phyloP scores from a whole-genome alignment of 208 protist genomes.

The Trichomonas tenax region DNA sequence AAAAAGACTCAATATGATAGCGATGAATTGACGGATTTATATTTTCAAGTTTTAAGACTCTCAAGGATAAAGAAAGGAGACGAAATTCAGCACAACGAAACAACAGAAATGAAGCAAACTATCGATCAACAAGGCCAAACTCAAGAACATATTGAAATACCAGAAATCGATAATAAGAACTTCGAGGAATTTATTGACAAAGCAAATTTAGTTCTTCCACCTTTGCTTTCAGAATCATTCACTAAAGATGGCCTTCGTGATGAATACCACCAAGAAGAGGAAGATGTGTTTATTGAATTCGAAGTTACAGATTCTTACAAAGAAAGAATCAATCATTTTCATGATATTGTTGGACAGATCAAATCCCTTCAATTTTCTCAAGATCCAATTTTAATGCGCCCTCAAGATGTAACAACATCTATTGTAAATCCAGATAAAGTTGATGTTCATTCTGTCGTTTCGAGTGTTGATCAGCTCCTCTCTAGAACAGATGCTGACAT shows the following conservation, averaged over 20 bases:
- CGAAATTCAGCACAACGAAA: too few species aligned
- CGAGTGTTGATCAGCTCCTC: not conserved
- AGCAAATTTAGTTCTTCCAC: not conserved
- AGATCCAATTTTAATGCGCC: not conserved
- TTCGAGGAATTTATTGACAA: not conserved
- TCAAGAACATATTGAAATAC: not conserved
- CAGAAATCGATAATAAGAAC: not conserved
- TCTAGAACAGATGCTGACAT: not conserved
- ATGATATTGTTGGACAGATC: not conserved
- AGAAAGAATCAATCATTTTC: not conserved
- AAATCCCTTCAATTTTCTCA: not conserved
- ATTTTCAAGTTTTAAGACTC: not conserved
- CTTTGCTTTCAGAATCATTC: not conserved
- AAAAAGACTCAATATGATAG: not conserved
- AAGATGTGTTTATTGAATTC: not conserved
- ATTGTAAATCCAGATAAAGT: not conserved
- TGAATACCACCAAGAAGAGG: not conserved
- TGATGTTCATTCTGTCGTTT: not conserved
- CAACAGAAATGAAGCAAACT: too few species aligned
- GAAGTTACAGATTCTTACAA: not conserved
- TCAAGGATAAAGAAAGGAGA: too few species aligned
- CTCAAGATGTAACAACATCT: not conserved
- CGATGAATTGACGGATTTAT: not conserved
- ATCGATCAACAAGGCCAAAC: too few species aligned
- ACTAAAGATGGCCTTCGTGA: not conserved